Base-by-base conservation (phyloP, 768 basidiomycete genomes). In the Suillus bovinus region DNA sequence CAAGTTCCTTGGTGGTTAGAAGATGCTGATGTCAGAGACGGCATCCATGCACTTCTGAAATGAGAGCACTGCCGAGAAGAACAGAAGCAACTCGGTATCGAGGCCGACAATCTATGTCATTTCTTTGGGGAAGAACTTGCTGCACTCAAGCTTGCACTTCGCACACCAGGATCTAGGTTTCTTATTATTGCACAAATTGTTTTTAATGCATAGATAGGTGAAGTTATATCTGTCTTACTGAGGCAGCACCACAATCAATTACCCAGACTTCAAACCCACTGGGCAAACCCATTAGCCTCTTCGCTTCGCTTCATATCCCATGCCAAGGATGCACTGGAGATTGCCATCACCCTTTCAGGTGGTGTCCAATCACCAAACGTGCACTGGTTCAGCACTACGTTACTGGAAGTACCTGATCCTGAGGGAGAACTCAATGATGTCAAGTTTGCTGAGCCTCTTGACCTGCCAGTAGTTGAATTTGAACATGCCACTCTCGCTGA, bases 41-140 rank as follows among this genome's bases (percentile, higher is more conserved):
- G 78, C 0, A 80, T 80, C 2, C 63, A 63, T n/a, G 63, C 66
- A 20, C 58, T 77, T 66, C 69, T 75, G 3, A 70, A 68, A 50
- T 9, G 57, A 0, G 69, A 77, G 38, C 67, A 68, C 7, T 78
- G 77, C 52, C 11, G 31, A 5, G 77, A 79, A 60, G 77, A 79
- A 63, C 57, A 56, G 5, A 34, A 27, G 0, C 67, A 72, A 1
- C 64, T 79, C 0, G 68, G 64, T 0, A 4, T 36, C 0, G 76
- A 79, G 59, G 70, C 74, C 0, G 71, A 78, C 47, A 78, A 80
- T 29, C 64, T 80, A 0, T 76, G 72, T 31, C 54, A 61, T 0
- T 81, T 78, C 77, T 78, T 72, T 60, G 65, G 70, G 0, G 44
- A 61, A 5, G 77, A 80, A 56, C 57, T 79, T 0, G 42, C 58